These are phyloP conservation scores for Diaporthe capsici DNA, from an alignment of 2,329 filamentous ascomycete species.

Conservation along the genomic window DNA sequence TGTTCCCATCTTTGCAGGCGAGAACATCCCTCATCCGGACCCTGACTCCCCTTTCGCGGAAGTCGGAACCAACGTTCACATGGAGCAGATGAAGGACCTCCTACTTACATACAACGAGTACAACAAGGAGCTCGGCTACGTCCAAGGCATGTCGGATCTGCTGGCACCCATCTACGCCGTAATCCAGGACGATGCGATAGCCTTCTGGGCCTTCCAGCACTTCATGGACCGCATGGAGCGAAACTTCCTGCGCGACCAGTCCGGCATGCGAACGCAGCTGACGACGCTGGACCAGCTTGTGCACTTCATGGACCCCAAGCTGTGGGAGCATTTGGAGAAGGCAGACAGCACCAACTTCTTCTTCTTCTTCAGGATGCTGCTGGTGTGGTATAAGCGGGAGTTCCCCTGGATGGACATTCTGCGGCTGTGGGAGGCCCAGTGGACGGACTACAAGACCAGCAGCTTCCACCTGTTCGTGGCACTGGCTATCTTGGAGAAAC, in stretches of 20 bases:
- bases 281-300: slow-evolving; percentile 93
- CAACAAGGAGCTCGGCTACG: slow-evolving; percentile 94
- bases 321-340: slow-evolving; percentile 90
- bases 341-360: slow-evolving; percentile 99
- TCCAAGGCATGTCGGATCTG: slow-evolving; percentile 98
- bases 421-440: slow-evolving; percentile 90
- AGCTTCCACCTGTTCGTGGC: slow-evolving; percentile 97
- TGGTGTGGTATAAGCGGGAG: slow-evolving; percentile 99
- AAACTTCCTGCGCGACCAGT: slow-evolving; percentile 96
- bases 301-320: slow-evolving; percentile 94
- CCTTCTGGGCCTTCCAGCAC: slow-evolving; percentile 95
- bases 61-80: slow-evolving; percentile 93
- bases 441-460: slow-evolving; percentile 91
- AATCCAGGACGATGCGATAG: slow-evolving; percentile 95
- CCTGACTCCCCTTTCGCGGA: slow-evolving; percentile 95
- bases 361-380: slow-evolving; percentile 99
- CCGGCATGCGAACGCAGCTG: slow-evolving; percentile 94
- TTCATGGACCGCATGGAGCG: slow-evolving; percentile 99
- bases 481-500: slow-evolving; percentile 93
- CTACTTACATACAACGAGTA: slow-evolving; percentile 98
- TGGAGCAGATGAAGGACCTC: slow-evolving; percentile 99
- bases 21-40: slow-evolving; percentile 96
- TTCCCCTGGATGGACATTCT: slow-evolving; percentile 92
- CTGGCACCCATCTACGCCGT: slow-evolving; percentile 97
- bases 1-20: slow-evolving; percentile 94